phyloP scores from a whole-genome alignment of 345 rosid species.

The Diplotaxis tenuifolia region DNA sequence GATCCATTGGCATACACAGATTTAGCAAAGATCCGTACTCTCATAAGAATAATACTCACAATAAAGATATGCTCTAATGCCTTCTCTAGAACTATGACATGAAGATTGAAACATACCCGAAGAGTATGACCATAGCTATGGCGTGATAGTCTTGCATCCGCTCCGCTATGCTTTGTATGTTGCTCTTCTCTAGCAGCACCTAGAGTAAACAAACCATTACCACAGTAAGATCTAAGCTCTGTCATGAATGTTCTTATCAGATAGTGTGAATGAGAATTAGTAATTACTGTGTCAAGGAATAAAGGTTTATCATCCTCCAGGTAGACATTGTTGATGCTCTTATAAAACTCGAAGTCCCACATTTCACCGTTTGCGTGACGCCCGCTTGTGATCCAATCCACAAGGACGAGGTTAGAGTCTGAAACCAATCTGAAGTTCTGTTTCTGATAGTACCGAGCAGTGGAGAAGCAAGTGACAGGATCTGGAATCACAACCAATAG shows the following conservation, averaged over 20 bases:
- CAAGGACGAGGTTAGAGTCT: slow-evolving; percentile 70
- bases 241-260: slow-evolving; percentile 4
- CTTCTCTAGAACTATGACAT: not conserved
- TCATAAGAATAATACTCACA: too few species aligned
- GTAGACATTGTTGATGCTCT: slow-evolving; percentile 75
- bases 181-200: slow-evolving; percentile 72
- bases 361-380: slow-evolving; percentile 87
- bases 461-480: slow-evolving; percentile 91
- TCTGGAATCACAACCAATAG: slow-evolving; percentile 78
- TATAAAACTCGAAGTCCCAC: slow-evolving; percentile 84
- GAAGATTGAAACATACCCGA: slow-evolving; percentile 48
- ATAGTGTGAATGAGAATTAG: not conserved
- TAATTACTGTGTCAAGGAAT: slow-evolving; percentile 73
- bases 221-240: too few species aligned
- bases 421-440: slow-evolving; percentile 65
- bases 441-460: slow-evolving; percentile 82
- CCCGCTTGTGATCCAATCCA: slow-evolving; percentile 96
- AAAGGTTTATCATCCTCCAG: slow-evolving; percentile 55
- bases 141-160: slow-evolving; percentile 78
- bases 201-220: slow-evolving; percentile 26
- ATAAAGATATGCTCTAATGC: not conserved
- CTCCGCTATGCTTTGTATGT: slow-evolving; percentile 44
- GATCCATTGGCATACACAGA: too few species aligned
- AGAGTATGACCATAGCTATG: slow-evolving; percentile 76
- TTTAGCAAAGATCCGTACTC: slow-evolving; percentile 15